These are phyloP conservation scores for Podaxis carcinomalis DNA, from an alignment of 768 basidiomycete genomes.

Conservation along the genomic window DNA sequence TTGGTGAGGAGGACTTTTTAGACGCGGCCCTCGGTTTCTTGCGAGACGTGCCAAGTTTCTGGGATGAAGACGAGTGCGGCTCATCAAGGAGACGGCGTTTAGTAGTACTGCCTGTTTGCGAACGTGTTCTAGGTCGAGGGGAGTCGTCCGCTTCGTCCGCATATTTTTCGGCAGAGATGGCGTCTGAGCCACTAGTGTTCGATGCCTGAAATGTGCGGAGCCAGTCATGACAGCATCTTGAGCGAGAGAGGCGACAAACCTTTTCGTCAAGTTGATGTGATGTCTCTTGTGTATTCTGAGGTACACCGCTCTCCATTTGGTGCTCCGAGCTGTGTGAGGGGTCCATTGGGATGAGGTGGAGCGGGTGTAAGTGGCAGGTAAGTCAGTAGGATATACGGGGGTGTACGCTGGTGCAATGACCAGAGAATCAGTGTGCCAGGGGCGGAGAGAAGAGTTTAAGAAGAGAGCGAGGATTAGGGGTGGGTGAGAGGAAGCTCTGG, in stretches of 20 bases:
- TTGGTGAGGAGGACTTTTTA: slow-evolving; percentile 8
- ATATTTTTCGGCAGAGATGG: neutral
- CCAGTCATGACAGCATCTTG: neutral
- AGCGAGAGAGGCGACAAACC: neutral
- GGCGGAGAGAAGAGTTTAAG: neutral
- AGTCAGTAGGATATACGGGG: neutral
- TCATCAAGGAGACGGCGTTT: slow-evolving; percentile 26
- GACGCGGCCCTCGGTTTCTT: slow-evolving; percentile 6
- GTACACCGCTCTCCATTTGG: neutral
- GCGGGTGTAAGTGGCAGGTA: neutral
- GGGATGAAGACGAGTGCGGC: slow-evolving; percentile 2
- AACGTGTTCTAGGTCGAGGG: slow-evolving; percentile 30
- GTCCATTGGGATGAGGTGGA: neutral
- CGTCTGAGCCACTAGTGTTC: neutral
- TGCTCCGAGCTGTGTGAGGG: neutral
- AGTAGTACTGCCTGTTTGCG: slow-evolving; percentile 27
- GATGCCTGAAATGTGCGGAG: slow-evolving; percentile 3
- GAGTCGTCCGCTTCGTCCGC: slow-evolving; percentile 3
- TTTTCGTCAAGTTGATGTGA: neutral
- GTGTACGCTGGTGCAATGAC: neutral
- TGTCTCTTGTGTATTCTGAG: neutral
- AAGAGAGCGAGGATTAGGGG: slow-evolving; percentile 1
- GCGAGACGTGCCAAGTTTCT: neutral
- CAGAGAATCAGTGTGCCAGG: neutral
- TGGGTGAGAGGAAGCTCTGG: slow-evolving; percentile 1